Evolutionary conservation across 768 basidiomycete species (phyloP), one percentile per base, ranked within the genome.

Genomic region (Trametes cinnabarina): DNA sequence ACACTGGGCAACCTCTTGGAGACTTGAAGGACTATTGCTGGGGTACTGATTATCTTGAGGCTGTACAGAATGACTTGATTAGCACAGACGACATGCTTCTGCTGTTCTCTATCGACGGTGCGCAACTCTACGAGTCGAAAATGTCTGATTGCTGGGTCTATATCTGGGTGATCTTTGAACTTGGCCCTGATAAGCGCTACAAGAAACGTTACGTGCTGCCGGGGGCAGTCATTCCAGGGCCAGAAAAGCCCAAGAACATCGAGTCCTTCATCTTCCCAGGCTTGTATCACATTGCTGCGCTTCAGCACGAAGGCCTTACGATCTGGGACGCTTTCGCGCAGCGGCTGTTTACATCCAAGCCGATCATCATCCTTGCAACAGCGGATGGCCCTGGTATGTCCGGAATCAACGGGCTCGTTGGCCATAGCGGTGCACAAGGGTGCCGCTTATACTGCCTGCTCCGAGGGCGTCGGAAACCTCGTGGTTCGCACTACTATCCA

Each of bases 381-480:
- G 53, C 64, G 4, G 49, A 66, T 32, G 28, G 34, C 14, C 56
- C 51, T 3, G 63, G 61, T 5, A 57, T 64, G 58, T 25, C 58
- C 0, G 57, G 63, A 8, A 47, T 77, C 12, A 70, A 69, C 59
- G 76, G 77, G 0, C 61, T 70, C 34, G 69, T 74, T 17, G 71
- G 75, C 0, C 73, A 76, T 42, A 58, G 68, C 8, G 73, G 74
- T 0, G 60, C 62, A 8, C 66, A 68, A 26, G 74, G 73, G 0
- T 83, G 80, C 53, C 67, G 65, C 0, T 10, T 72, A 0, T 71
- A 67, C 46, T 80, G 77, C 60, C 47, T 57, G 0, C 9, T 72
- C 1, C 43, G 23, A 8, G 74, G 76, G 0, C 67, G 71, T 1
- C 64, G 56, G 11, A 76, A 75, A 50, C 55, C 63, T 0, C 55